Percentiles rank a stretch among this genome's conserved stretches.
Conservation (phyloP, 2,329 filamentous ascomycete genomes). For the Aspergillus pseudoviridinutans region DNA sequence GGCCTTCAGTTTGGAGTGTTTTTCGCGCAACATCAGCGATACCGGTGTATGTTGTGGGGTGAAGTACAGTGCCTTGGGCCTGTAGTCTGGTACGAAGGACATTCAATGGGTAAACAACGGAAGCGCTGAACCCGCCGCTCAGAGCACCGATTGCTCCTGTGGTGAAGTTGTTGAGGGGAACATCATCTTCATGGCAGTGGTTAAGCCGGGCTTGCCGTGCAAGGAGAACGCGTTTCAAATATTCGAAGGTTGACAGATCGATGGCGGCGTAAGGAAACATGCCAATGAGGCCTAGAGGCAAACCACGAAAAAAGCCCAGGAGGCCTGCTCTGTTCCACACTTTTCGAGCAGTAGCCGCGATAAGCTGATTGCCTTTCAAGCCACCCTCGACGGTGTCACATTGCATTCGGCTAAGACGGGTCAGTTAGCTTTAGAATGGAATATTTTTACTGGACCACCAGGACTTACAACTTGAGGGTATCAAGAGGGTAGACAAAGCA, state of each 20-base stretch:
- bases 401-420: slow-evolving; percentile 68
- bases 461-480: slow-evolving; percentile 55
- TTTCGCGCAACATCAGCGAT: slow-evolving; percentile 83
- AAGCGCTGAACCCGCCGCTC: slow-evolving; percentile 86
- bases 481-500: slow-evolving; percentile 94
- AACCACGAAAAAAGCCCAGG: slow-evolving; percentile 78
- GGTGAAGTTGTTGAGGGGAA: slow-evolving; percentile 71
- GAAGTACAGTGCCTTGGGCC: slow-evolving; percentile 89
- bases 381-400: slow-evolving; percentile 89
- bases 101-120: slow-evolving; percentile 93
- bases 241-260: slow-evolving; percentile 92
- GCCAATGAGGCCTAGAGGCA: slow-evolving; percentile 88
- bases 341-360: slow-evolving; percentile 75
- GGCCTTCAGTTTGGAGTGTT: slow-evolving; percentile 78
- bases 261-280: slow-evolving; percentile 99
- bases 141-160: slow-evolving; percentile 87
- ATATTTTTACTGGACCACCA: background rate
- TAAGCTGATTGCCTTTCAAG: slow-evolving; percentile 74
- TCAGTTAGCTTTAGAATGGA: slow-evolving; percentile 5
- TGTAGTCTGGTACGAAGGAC: slow-evolving; percentile 87
- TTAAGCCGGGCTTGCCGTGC: slow-evolving; percentile 64
- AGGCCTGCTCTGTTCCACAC: slow-evolving; percentile 78
- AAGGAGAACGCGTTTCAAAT: slow-evolving; percentile 74
- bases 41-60: slow-evolving; percentile 84
- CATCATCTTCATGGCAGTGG: slow-evolving; percentile 77